Evolutionary conservation across 306 rosid genomes (phyloP), one percentile per base, ranked within the genome.

Genomic region (Coriaria nepalensis): DNA sequence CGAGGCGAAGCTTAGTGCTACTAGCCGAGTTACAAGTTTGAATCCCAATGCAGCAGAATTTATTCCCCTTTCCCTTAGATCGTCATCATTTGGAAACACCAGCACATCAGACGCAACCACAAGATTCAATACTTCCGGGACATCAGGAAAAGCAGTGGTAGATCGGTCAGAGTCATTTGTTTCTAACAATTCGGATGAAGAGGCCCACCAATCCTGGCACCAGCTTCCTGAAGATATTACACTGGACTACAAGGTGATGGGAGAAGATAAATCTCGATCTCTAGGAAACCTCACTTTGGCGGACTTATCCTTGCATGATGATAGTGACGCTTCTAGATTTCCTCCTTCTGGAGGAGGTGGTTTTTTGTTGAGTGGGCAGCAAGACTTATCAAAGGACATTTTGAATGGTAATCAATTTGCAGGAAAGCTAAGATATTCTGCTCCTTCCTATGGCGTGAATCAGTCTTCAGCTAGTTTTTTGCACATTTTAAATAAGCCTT

Each of bases 1-100:
- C 2, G 82, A 84, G 53, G 49, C 77, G 4, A 78, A 72, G 47
- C 61, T 73, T 35, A 68, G 73, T 66, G 37, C 63, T 45, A 60
- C 71, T 37, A 78, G 60, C 70, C 83, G 76, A 81, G 75, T 50
- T 38, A 70, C 76, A n/a, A 6, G 65, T 39, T 66, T 88, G 74
- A 88, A 88, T 72, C 97, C 97, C 41, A 84, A 88, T 78, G 97
- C 97, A 5, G 97, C 95, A n/a, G 96, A 83, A 67, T 88, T 88
- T 35, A 45, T 88, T 54, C 96, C 96, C 37, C 81, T 73, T 57
- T 36, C 83, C 53, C 83, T 81, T 62, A 74, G 97, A 70, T 75
- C 95, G 62, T 74, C 95, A 50, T 46, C 76, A 52, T 69, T 83
- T 49, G 93, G 86, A 68, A 76, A 81, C 68, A 48, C 69, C 54